Evolutionary conservation across 305 asterid genomes (phyloP), one percentile per base, ranked within the genome.

Genomic region (Coffea humblotiana): DNA sequence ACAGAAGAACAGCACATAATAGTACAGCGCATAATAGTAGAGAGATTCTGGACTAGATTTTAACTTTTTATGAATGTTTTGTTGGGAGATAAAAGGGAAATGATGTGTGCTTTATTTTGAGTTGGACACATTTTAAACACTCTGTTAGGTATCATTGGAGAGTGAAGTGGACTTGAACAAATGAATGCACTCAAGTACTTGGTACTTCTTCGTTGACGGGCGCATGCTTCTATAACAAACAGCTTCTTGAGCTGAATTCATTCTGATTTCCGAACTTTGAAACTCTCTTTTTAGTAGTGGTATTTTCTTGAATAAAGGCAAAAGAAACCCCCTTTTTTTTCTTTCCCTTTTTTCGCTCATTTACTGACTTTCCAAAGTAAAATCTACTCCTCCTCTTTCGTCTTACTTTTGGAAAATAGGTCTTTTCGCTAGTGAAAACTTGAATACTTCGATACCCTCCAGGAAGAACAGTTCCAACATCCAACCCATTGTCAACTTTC

Each of bases 251-350:
- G 56, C 81, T 77, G 35, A 70, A 43, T 77, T 76, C 86, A 71
- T 69, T 63, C 76, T 77, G 72, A 84, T 83, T 8, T 86, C 78
- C n/a, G 83, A 80, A 83, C 75, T 84, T 40, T 40, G 5, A 40
- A 40, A 40, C 83, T 83, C 79, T 85, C 76, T 37, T 86, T 82
- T 80, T 86, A 32, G 1, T 32, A 1, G 32, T 32, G 1, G 32
- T 32, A 32, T 79, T 79, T 83, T 81, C 88, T 88, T 52, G 88
- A 86, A 83, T 32, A 86, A 79, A 84, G 85, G 90, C 86, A 15
- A 69, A 83, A 71, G n/a, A 49, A 40, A 40, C 43, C 43, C 43
- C 43, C 68, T 58, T 9, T n/a, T 35, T 23, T 77, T 61, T 19
- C 49, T 25, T 75, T 63, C 60, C 35, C 54, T 81, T 74, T 79